A percentile compares a stretch with the other conserved stretches of the same genome.
phyloP scores from a whole-genome alignment of 2,329 filamentous ascomycete genomes.

The Fusarium concolor region DNA sequence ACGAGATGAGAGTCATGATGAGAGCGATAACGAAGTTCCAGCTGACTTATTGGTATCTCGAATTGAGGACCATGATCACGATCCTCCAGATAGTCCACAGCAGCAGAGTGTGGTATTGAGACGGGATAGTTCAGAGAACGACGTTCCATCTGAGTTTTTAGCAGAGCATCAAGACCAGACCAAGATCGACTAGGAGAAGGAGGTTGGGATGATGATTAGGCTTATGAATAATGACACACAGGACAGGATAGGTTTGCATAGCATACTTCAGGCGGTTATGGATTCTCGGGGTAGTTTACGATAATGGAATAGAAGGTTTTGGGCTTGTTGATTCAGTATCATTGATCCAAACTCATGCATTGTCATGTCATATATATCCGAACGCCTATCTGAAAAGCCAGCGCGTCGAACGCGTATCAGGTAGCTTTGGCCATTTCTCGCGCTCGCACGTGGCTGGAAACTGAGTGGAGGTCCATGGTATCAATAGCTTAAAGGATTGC shows the following conservation, averaged over 20 bases:
- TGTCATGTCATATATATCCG: slow-evolving; percentile 37
- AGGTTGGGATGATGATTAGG: slow-evolving; percentile 6
- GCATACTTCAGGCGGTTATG: neutral
- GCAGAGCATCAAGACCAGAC: slow-evolving; percentile 54
- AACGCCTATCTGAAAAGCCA: slow-evolving; percentile 43
- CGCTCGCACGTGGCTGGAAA: slow-evolving; percentile 12
- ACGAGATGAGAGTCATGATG: slow-evolving; percentile 39
- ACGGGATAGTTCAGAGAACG: slow-evolving; percentile 54
- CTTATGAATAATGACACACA: slow-evolving; percentile 29
- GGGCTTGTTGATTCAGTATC: slow-evolving; percentile 33
- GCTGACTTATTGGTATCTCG: slow-evolving; percentile 54
- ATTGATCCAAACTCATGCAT: slow-evolving; percentile 44
- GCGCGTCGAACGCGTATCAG: slow-evolving; percentile 26
- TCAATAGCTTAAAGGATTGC: slow-evolving; percentile 24
- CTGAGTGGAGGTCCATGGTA: slow-evolving; percentile 32
- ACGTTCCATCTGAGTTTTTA: slow-evolving; percentile 65
- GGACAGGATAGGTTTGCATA: neutral
- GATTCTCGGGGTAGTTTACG: neutral
- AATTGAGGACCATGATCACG: slow-evolving; percentile 42
- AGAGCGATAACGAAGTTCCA: slow-evolving; percentile 59
- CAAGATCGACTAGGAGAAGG: slow-evolving; percentile 26
- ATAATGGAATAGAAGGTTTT: neutral
- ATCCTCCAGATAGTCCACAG: slow-evolving; percentile 27
- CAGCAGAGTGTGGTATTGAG: slow-evolving; percentile 29
- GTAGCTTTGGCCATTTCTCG: slow-evolving; percentile 16